phyloP scores from a whole-genome alignment of 75 land plant genomes.

The Picea sitchensis region DNA sequence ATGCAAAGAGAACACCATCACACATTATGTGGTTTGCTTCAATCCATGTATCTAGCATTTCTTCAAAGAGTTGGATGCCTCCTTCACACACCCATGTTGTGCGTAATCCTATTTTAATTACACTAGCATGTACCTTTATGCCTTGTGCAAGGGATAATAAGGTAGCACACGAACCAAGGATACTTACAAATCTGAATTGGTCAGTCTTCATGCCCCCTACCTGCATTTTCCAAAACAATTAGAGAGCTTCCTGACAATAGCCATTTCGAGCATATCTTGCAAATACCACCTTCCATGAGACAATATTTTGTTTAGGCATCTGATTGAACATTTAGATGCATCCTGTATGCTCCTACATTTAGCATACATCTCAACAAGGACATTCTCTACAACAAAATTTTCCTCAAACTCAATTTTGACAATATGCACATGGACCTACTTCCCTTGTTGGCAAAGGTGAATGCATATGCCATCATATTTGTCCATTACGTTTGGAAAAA shows the following conservation, averaged over 20 bases:
- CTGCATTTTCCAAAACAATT: constrained; percentile 24
- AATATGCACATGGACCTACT: neutral
- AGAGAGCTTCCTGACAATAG: constrained; percentile 12
- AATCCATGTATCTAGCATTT: constrained; percentile 3
- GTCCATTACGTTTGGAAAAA: constrained; percentile 26
- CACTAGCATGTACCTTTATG: constrained; percentile 9
- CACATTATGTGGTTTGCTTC: constrained; percentile 7
- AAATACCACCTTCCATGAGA: constrained; percentile 25
- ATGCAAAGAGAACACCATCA: neutral
- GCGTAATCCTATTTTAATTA: constrained; percentile 16
- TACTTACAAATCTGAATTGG: constrained; percentile 10
- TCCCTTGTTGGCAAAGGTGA: constrained; percentile 4
- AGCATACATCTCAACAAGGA: neutral
- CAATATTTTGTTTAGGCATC: constrained; percentile 12
- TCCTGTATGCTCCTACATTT: neutral
- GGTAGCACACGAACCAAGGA: constrained; percentile 20
- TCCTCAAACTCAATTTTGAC: neutral
- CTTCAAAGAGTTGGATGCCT: constrained; percentile 14
- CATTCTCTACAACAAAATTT: neutral
- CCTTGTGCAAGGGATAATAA: constrained; percentile 10
- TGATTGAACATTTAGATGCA: constrained; percentile 9
- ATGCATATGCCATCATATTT: constrained; percentile 5
- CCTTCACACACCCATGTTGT: neutral
- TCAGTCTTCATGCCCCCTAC: constrained; percentile 18
- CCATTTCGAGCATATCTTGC: constrained; percentile 27